Evolutionary conservation across 2,329 filamentous ascomycete genomes (phyloP).

Genomic region (Cordyceps javanica): DNA sequence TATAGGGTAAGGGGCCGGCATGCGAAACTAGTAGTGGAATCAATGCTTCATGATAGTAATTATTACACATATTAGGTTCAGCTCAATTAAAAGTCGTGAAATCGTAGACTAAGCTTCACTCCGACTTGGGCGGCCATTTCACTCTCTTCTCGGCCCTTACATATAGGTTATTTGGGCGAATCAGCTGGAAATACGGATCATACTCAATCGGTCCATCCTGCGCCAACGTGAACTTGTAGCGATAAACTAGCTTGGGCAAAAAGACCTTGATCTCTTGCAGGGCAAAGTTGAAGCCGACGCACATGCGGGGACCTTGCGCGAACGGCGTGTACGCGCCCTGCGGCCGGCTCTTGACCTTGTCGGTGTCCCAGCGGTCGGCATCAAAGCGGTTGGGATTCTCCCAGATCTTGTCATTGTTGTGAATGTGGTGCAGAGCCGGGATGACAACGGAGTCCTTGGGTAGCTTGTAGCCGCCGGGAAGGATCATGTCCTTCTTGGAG

Average conservation of each 20-base stretch:
- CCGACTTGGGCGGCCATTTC: conserved; percentile 37
- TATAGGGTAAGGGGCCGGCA: too few species aligned
- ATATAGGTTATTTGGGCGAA: conserved; percentile 49
- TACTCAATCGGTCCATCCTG: conserved; percentile 47
- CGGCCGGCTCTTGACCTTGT: conserved; percentile 45
- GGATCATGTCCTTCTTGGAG: conserved; percentile 46
- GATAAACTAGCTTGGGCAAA: conserved; percentile 50
- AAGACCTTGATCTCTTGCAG: conserved; percentile 55
- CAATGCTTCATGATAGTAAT: too few species aligned
- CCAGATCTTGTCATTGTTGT: conserved; percentile 50
- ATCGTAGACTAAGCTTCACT: not conserved
- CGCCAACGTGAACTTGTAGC: conserved; percentile 51
- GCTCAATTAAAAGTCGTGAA: not conserved
- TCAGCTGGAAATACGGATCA: conserved; percentile 54
- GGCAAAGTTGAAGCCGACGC: conserved; percentile 61
- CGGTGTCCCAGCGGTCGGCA: conserved; percentile 53
- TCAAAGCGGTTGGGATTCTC: conserved; percentile 52
- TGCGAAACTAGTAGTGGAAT: too few species aligned
- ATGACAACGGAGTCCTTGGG: conserved; percentile 48
- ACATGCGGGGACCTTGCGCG: conserved; percentile 49
- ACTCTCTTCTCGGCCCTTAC: conserved; percentile 42
- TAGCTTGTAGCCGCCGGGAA: conserved; percentile 54
- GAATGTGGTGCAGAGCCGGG: conserved; percentile 43
- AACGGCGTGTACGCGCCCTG: conserved; percentile 53
- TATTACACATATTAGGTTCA: too few species aligned